phyloP scores from a whole-genome alignment of 768 basidiomycete genomes.

The Mycena capillaripes region DNA sequence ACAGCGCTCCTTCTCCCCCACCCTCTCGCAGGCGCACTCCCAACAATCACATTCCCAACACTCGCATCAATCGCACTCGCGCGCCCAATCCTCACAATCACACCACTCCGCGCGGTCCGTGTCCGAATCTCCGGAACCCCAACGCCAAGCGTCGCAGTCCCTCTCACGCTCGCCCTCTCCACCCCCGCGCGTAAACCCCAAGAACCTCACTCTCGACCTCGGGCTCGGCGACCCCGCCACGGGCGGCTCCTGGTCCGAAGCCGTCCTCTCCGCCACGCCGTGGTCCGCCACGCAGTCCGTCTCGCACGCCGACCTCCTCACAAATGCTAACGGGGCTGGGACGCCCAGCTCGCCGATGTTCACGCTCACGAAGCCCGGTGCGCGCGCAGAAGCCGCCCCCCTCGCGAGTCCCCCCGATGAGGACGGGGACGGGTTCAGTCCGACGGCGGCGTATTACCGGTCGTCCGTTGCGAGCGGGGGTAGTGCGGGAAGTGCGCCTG shows the following conservation, averaged over 20 bases:
- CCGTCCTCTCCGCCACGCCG: constrained; percentile 33
- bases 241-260: constrained; percentile 32
- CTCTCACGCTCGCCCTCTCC: background rate
- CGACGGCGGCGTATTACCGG: constrained; percentile 12
- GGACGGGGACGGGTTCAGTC: constrained; percentile 10
- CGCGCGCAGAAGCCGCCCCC: background rate
- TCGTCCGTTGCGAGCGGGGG: background rate
- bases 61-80: background rate
- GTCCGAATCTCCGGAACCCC: too few relatives aligned
- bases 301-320: too few relatives aligned
- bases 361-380: constrained; percentile 29
- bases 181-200: constrained; percentile 1
- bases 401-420: background rate
- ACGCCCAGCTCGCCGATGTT: constrained; percentile 29
- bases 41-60: constrained; percentile 3
- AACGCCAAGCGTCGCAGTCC: too few relatives aligned
- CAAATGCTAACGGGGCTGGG: too few relatives aligned
- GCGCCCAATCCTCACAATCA: background rate
- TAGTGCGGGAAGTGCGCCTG: background rate
- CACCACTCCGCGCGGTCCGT: background rate
- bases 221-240: constrained; percentile 12
- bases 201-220: constrained; percentile 34
- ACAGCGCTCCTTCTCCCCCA: background rate
- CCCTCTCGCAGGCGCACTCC: background rate
- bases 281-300: too few relatives aligned